Percentiles rank a stretch among this genome's conserved stretches.
Conservation (phyloP, 2,329 filamentous ascomycete species). For the Fonsecaea pugnacius region DNA sequence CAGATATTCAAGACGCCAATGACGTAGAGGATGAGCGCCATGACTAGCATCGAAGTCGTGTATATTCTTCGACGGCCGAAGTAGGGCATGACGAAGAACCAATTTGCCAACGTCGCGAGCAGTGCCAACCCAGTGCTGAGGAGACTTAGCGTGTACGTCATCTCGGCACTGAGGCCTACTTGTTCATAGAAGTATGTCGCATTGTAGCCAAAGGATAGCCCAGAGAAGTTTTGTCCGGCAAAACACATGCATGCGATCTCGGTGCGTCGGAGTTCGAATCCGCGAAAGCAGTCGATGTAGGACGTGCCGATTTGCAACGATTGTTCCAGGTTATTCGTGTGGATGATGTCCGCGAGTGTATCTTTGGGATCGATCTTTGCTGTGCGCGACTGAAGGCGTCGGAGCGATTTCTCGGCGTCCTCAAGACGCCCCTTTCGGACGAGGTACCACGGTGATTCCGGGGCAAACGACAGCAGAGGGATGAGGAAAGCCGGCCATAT, state of each 20-base stretch:
- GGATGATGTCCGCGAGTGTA: constrained; percentile 45
- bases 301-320: constrained; percentile 38
- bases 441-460: constrained; percentile 39
- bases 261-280: constrained; percentile 45
- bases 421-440: constrained; percentile 36
- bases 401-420: constrained; percentile 37
- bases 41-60: constrained; percentile 41
- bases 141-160: constrained; percentile 46
- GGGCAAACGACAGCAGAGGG: constrained; percentile 35
- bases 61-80: constrained; percentile 50
- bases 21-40: constrained; percentile 39
- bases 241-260: constrained; percentile 49
- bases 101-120: constrained; percentile 57
- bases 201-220: constrained; percentile 43
- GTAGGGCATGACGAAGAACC: constrained; percentile 47
- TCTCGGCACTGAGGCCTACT: constrained; percentile 43
- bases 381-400: constrained; percentile 34
- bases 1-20: constrained; percentile 41
- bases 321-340: constrained; percentile 44
- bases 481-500: constrained; percentile 38
- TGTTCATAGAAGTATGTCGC: constrained; percentile 48
- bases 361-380: constrained; percentile 31
- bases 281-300: constrained; percentile 43
- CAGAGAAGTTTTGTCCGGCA: constrained; percentile 45
- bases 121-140: constrained; percentile 66